Evolutionary conservation across 192 early-diverging fungal genomes (phyloP).

Genomic region (Rhizophagus clarus): DNA sequence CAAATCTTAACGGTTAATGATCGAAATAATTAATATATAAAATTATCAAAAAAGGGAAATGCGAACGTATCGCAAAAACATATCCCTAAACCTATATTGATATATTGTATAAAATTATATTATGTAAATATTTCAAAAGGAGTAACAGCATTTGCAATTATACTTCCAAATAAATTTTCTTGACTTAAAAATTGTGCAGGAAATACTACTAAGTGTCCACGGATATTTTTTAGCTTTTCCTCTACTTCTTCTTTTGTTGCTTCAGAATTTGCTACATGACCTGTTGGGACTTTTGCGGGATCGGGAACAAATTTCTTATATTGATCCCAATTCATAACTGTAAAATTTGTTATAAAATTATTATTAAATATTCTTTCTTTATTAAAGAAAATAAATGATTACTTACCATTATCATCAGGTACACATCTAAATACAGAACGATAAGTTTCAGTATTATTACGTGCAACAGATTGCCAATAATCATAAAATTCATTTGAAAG

Average conservation of each 20-base stretch:
- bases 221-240: constrained; percentile 36
- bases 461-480: constrained; percentile 64
- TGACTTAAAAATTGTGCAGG: constrained; percentile 53
- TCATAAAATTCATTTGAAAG: constrained; percentile 66
- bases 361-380: not conserved
- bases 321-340: constrained; percentile 35
- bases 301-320: constrained; percentile 49
- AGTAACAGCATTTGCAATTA: constrained; percentile 47
- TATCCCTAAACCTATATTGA: too few species aligned
- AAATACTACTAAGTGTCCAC: constrained; percentile 56
- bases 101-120: too few species aligned
- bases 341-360: not conserved
- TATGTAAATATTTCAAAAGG: constrained; percentile 62
- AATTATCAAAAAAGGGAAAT: too few species aligned
- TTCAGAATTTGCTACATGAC: constrained; percentile 60
- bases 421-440: constrained; percentile 83
- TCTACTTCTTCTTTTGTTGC: constrained; percentile 42
- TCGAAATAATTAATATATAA: too few species aligned
- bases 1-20: too few species aligned
- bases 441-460: constrained; percentile 67
- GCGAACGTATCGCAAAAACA: too few species aligned
- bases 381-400: not conserved
- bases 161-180: constrained; percentile 54
- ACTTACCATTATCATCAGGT: constrained; percentile 77
- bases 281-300: constrained; percentile 43